Base-by-base conservation (phyloP, 768 basidiomycete species). In the Russula sp. region DNA sequence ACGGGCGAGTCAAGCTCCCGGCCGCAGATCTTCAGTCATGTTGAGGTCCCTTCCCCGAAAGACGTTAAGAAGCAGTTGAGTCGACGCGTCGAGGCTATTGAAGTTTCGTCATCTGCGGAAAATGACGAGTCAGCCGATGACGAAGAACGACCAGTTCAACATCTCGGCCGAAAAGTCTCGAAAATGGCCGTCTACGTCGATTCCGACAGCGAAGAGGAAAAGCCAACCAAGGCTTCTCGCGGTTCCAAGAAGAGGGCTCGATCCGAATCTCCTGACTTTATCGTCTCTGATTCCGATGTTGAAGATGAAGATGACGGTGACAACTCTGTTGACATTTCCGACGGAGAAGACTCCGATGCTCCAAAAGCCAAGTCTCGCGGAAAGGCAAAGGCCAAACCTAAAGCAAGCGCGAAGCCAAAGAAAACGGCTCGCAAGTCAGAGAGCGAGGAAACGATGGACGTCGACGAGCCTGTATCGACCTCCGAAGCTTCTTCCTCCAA, bases 371-470 rank as follows among this genome's bases (percentile, higher is more conserved):
- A 77, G 68, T 69, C 63, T 71, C 79, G 69, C 30, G 57, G 65
- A 20, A 75, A 71, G 64, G 50, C 69, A 22, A 73, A 69, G 62
- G 56, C 69, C 8, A 65, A 69, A 58, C 54, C 65, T 2, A 68
- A 68, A n/a, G 18, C 62, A 30, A 52, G 36, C 14, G 40, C 63
- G n/a, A 76, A 74, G 61, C 62, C 73, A 18, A 70, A 75, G 59
- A 59, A 59, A 50, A 74, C 70, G 70, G 70, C 67, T 57, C 72
- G 46, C 57, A 63, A 63, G 56, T 69, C 67, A 5, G 63, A 68
- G 3, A 79, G 77, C 36, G 78, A 76, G 42, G 76, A 77, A n/a
- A 72, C 69, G 32, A 87, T 87, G 84, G 85, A 84, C 42, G 78
- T 87, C 22, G 85, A 87, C 55, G 79, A 82, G 8, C 76, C 69